Conservation (phyloP, 2,329 filamentous ascomycete species). For the Pseudocercospora ulei region DNA sequence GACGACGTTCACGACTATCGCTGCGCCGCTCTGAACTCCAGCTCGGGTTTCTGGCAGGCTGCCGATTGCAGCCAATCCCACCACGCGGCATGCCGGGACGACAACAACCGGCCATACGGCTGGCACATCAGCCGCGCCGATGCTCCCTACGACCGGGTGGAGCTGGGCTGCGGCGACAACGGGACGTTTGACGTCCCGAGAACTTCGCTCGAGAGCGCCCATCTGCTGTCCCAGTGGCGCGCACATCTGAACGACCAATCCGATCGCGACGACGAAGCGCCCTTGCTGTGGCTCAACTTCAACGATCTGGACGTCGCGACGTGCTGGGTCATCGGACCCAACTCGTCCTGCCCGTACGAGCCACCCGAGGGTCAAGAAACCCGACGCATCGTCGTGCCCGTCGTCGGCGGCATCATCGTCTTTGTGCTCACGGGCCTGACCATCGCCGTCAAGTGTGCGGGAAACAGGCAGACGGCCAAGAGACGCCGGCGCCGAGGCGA, state of each 20-base stretch:
- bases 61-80: conserved; percentile 46
- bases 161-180: conserved; percentile 42
- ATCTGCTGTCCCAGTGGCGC: conserved; percentile 40
- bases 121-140: conserved; percentile 46
- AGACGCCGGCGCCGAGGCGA: conserved; percentile 39
- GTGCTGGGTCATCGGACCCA: conserved; percentile 53
- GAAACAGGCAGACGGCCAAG: conserved; percentile 48
- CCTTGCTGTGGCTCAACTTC: conserved; percentile 49
- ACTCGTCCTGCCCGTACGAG: conserved; percentile 51
- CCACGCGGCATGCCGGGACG: conserved; percentile 49
- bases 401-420: conserved; percentile 54
- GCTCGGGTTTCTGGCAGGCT: conserved; percentile 50
- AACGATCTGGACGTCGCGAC: conserved; percentile 49
- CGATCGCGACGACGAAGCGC: conserved; percentile 26
- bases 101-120: conserved; percentile 44
- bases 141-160: conserved; percentile 36
- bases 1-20: conserved; percentile 33
- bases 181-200: conserved; percentile 50
- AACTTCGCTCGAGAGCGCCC: conserved; percentile 54
- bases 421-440: conserved; percentile 52
- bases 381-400: conserved; percentile 50
- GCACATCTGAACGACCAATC: conserved; percentile 10
- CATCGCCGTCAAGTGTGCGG: conserved; percentile 55
- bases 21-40: conserved; percentile 48
- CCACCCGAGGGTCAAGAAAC: conserved; percentile 32